phyloP scores from a whole-genome alignment of 225 moss, liverwort and hornwort species.

The Lunularia cruciata region DNA sequence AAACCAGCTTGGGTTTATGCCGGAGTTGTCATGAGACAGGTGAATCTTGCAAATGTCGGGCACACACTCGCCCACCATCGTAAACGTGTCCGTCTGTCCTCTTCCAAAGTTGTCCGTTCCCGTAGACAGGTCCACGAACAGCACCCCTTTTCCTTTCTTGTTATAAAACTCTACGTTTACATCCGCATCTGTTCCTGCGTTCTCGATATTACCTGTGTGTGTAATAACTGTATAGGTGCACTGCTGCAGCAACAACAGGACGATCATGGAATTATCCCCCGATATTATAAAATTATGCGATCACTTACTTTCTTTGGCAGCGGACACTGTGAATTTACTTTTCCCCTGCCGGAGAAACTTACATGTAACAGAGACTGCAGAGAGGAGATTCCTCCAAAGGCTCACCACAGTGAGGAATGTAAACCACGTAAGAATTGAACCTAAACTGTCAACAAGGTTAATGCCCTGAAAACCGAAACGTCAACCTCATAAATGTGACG shows the following conservation, averaged over 20 bases:
- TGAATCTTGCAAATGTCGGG: constrained; percentile 63
- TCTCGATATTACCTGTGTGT: constrained; percentile 56
- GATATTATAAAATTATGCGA: not conserved
- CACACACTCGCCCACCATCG: constrained; percentile 59
- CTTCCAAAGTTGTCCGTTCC: constrained; percentile 54
- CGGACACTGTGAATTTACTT: not conserved
- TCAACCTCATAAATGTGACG: too few relatives aligned
- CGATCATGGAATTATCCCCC: too few relatives aligned
- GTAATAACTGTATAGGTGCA: constrained; percentile 65
- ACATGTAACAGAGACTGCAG: too few relatives aligned
- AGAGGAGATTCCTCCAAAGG: too few relatives aligned
- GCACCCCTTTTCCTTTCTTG: constrained; percentile 48
- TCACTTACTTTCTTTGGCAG: not conserved
- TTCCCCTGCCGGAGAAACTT: too few relatives aligned
- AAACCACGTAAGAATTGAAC: too few relatives aligned
- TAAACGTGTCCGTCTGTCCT: constrained; percentile 62
- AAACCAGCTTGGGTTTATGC: constrained; percentile 59
- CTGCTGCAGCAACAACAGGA: constrained; percentile 35
- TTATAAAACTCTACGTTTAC: constrained; percentile 72
- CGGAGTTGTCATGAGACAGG: constrained; percentile 61
- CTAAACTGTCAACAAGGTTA: too few relatives aligned
- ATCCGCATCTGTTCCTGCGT: constrained; percentile 58
- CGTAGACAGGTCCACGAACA: constrained; percentile 60
- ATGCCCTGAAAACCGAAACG: too few relatives aligned
- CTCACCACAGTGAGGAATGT: not conserved